Percentiles rank a stretch among this genome's conserved stretches.
Conservation (phyloP, 164 flowering plant genomes). For the Magnolia officinalis region DNA sequence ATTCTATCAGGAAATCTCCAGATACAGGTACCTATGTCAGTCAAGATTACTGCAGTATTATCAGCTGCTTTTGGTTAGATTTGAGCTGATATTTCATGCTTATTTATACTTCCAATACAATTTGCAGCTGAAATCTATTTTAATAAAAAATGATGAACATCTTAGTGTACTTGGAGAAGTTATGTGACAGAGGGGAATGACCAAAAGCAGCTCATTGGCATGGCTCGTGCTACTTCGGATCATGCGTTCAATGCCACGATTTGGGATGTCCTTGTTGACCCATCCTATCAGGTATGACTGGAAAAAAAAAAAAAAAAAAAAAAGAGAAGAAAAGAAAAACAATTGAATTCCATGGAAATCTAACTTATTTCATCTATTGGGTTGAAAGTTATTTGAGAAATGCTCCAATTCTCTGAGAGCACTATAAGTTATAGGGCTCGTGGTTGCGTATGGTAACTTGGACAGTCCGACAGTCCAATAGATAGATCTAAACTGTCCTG, state of each 20-base stretch:
- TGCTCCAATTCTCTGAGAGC: neutral
- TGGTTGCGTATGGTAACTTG: too few species aligned
- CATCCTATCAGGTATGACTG: constrained; percentile 71
- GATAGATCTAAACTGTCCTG: too few species aligned
- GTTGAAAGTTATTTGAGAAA: neutral
- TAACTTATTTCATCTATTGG: neutral
- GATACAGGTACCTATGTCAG: constrained; percentile 52
- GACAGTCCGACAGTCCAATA: too few species aligned
- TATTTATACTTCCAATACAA: constrained; percentile 7
- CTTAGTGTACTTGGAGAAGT: constrained; percentile 86
- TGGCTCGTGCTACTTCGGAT: constrained; percentile 99
- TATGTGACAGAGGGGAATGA: constrained; percentile 77
- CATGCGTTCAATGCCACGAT: constrained; percentile 98
- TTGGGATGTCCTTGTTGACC: constrained; percentile 98
- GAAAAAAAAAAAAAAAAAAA: neutral
- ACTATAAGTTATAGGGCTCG: too few species aligned
- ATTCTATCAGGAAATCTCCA: constrained; percentile 52
- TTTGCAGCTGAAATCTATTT: constrained; percentile 28
- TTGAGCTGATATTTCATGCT: constrained; percentile 15
- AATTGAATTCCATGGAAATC: neutral
- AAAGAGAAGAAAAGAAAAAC: too few species aligned
- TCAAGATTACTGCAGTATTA: constrained; percentile 1
- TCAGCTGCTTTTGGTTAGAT: neutral
- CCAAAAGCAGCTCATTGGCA: constrained; percentile 77
- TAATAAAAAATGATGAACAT: constrained; percentile 46